Evolutionary conservation across 352 stramenopile genomes (phyloP), one percentile per base, ranked within the genome.

Genomic region (Saprolegnia diclina): DNA sequence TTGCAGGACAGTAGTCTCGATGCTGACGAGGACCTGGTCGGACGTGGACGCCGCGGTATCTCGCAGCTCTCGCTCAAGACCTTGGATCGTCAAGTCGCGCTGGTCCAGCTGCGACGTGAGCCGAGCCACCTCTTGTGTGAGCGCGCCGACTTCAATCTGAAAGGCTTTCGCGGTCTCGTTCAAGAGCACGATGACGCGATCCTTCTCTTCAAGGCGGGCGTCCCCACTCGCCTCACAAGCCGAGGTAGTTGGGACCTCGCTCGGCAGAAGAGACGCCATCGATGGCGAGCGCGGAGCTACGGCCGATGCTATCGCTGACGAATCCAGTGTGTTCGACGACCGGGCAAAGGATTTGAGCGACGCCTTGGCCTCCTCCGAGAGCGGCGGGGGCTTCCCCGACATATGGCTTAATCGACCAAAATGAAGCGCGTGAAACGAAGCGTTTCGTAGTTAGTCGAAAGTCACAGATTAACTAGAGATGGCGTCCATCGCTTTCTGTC

Each of bases 121-220:
- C 37, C 35, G 26, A 37, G 48, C 35, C 1, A 63, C 21, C 22
- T 69, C 45, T 29, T 61, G n/a, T 38, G 62, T 9, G 7, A 69
- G 53, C 50, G 38, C 10, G 5, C 42, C 63, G 4, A 69, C 63
- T 69, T 69, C n/a, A n/a, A 69, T 16, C 26, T 69, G 63, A 22
- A 61, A 69, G 4, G 63, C 45, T 26, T 69, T 69, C 3, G 63
- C 63, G 3, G 63, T 69, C 63, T 69, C 63, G 38, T 69, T 69
- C 21, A 69, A 24, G 2, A 69, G 46, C n/a, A 63, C 63, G n/a
- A 69, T 69, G 26, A 69, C 21, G 22, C 63, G 63, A 4, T 69
- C 53, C 45, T 69, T 61, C 22, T 69, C 63, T 40, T 56, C 32
- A 9, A 67, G 5, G 5, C 42, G 42, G 13, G 42, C 42, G 13